A percentile compares a stretch with the other conserved stretches of the same genome.
Evolutionary conservation across 1,284 basidiomycete species (phyloP).

Genomic region (Apiotrichum akiyoshidainum): DNA sequence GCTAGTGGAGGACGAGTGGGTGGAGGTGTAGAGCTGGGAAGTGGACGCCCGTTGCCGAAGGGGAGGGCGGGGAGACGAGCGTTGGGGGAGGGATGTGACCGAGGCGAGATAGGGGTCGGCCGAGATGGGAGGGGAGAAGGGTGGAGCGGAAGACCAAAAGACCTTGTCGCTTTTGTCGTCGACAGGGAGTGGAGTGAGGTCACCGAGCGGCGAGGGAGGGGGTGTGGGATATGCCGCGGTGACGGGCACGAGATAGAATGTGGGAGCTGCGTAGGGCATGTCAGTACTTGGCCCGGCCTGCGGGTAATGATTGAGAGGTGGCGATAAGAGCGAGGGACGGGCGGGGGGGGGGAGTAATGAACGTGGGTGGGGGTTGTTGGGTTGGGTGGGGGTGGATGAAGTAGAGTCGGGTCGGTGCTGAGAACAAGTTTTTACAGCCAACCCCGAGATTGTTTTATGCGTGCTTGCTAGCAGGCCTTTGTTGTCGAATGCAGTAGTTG

Average conservation of each 20-base stretch:
- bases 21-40: neutral
- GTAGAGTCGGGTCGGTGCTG: neutral
- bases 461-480: too few species aligned
- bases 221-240: neutral
- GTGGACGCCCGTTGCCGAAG: neutral
- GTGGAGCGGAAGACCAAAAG: neutral
- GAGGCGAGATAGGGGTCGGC: conserved; percentile 1
- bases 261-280: conserved; percentile 9
- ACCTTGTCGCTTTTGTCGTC: neutral
- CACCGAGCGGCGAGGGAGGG: neutral
- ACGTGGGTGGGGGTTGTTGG: too few species aligned
- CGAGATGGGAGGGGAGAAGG: neutral
- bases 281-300: neutral
- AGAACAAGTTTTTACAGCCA: neutral
- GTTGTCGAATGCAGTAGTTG: too few species aligned
- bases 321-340: neutral
- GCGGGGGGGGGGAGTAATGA: too few species aligned
- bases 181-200: neutral
- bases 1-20: neutral
- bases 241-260: too few species aligned
- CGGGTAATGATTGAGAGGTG: neutral
- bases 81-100: neutral
- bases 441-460: neutral
- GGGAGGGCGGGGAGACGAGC: neutral
- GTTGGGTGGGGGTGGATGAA: neutral